Percentiles rank a stretch among this genome's conserved stretches.
These are phyloP conservation scores for Yamadazyma epiphylla DNA, from an alignment of 1,139 yeast genomes.

Conservation along the genomic window DNA sequence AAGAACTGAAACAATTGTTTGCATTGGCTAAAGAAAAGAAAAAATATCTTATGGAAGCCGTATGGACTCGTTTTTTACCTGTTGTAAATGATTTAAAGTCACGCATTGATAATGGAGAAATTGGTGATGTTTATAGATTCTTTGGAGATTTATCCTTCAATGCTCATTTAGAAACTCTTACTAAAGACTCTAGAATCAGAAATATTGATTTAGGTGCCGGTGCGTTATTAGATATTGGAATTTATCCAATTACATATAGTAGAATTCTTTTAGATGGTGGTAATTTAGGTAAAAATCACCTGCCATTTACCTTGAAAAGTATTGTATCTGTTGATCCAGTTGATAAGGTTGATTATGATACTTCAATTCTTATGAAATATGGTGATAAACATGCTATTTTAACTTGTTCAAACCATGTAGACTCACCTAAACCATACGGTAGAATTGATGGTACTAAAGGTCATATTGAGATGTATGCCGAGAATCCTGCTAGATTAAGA, in stretches of 20 bases:
- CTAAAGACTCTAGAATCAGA: conserved; percentile 24
- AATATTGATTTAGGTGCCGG: conserved; percentile 55
- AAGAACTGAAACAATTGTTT: conserved; percentile 41
- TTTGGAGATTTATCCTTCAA: conserved; percentile 7
- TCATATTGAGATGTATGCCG: conserved; percentile 27
- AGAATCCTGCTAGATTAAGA: conserved; percentile 32
- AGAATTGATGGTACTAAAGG: conserved; percentile 40
- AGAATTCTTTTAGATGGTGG: conserved; percentile 34
- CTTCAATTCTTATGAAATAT: conserved; percentile 32
- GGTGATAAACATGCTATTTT: conserved; percentile 31
- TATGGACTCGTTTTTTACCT: conserved; percentile 65
- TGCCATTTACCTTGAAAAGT: conserved; percentile 26
- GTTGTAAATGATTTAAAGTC: conserved; percentile 34
- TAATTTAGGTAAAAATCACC: conserved; percentile 22
- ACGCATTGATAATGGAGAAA: conserved; percentile 34
- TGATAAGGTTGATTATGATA: conserved; percentile 34
- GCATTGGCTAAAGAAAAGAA: conserved; percentile 40
- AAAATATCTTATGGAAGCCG: conserved; percentile 56
- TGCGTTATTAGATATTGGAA: conserved; percentile 56
- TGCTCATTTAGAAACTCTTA: conserved; percentile 6
- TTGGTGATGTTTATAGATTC: conserved; percentile 15
- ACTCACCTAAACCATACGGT: conserved; percentile 28
- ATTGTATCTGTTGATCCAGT: conserved; percentile 26
- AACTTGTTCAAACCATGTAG: conserved; percentile 26
- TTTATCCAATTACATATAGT: conserved; percentile 51